A percentile compares a stretch with the other conserved stretches of the same genome.
These are phyloP conservation scores for Penicillium daleae DNA, from an alignment of 495 filamentous ascomycete species.

Conservation along the genomic window DNA sequence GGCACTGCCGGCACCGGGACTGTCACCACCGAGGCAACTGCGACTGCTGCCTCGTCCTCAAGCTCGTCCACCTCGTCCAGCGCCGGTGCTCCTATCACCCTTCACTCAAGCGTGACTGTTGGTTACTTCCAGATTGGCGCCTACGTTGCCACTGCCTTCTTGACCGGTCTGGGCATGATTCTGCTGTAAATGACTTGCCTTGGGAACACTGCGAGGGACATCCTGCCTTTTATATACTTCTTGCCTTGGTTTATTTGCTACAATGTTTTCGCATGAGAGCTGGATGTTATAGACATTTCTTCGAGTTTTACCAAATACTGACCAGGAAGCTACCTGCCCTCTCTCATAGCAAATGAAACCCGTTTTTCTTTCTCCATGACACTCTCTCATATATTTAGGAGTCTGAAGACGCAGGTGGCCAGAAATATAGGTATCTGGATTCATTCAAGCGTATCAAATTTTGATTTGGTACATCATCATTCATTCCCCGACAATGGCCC, in stretches of 20 bases:
- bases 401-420: neutral
- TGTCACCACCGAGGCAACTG: slow-evolving; percentile 58
- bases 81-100: slow-evolving; percentile 38
- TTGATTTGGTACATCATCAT: neutral
- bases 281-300: neutral
- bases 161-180: slow-evolving; percentile 74
- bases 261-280: neutral
- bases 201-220: neutral
- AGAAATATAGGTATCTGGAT: neutral
- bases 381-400: neutral
- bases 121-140: slow-evolving; percentile 66
- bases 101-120: slow-evolving; percentile 39
- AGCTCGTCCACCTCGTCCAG: slow-evolving; percentile 43
- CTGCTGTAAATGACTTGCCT: slow-evolving; percentile 58
- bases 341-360: neutral
- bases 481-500: slow-evolving; percentile 19
- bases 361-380: neutral
- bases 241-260: neutral
- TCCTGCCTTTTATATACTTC: neutral
- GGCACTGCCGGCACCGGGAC: slow-evolving; percentile 66
- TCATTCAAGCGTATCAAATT: neutral
- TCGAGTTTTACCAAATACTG: neutral
- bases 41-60: slow-evolving; percentile 39
- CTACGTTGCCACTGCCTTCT: slow-evolving; percentile 65
- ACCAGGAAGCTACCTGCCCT: neutral